Base-by-base conservation (phyloP, 768 basidiomycete genomes). In the Vararia minispora region DNA sequence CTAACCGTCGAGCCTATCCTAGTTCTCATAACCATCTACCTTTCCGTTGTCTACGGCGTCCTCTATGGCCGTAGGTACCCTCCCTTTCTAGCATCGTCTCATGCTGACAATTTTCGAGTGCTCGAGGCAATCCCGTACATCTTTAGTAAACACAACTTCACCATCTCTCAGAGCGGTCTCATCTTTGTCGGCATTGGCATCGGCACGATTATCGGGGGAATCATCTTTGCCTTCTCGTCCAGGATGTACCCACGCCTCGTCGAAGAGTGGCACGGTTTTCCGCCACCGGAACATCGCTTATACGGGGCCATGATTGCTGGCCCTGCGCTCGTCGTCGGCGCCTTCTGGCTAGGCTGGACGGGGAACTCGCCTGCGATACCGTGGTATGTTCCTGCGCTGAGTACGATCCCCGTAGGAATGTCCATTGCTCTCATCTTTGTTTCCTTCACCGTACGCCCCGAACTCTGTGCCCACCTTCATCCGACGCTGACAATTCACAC, bases 1-100 rank as follows among this genome's bases (percentile, higher is more conserved):
- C 67, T 82, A 18, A 52, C 61, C 8, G 54, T 65, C 44, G 80
- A 82, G 50, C 74, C 75, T 0, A 76, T 81, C 46, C 61, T 80
- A 2, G 57, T 79, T 6, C 61, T 76, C 10, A 62, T 78, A 38
- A 77, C 76, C 0, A 45, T 79, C 33, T 81, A 79, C 52, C 56
- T 74, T 8, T 74, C 74, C 11, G 53, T 79, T 40, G 65, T 78
- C 4, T 78, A 75, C 41, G 72, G 74, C 4, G 50, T 77, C 8
- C 63, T 78, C n/a, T 79, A 76, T 50, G 67, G 65, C 37, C 56
- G 74, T 74, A 50, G 47, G 74, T 61, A 6, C 14, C 12, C 7
- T 28, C 14, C 12, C 7, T 28, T 7, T 34, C 22, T 28, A n/a
- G 13, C 33, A 4, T 5, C 10, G 8, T 47, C 17, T 45, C 26